These are phyloP conservation scores for Eimeria tenella DNA, from an alignment of 169 alveolate species.

Conservation along the genomic window DNA sequence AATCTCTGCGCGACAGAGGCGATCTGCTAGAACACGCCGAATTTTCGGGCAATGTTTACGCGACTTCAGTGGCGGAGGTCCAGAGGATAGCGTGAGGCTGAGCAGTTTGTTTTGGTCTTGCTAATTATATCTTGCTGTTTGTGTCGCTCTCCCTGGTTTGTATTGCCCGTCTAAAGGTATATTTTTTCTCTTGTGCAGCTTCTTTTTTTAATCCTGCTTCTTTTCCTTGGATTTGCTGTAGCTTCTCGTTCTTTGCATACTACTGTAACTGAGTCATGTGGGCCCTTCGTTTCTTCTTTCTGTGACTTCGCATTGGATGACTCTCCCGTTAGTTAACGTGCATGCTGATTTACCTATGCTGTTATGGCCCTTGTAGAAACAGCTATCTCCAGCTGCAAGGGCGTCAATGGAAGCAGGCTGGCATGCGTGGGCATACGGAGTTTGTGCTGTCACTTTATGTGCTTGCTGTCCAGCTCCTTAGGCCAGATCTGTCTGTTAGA, in stretches of 20 bases:
- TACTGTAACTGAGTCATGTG: too few species aligned
- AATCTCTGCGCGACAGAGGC: slow-evolving; percentile 70
- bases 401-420: background rate
- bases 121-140: background rate
- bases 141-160: background rate
- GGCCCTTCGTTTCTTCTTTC: too few species aligned
- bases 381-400: background rate
- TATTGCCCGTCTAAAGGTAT: too few species aligned
- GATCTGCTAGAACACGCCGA: slow-evolving; percentile 84
- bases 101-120: too few species aligned
- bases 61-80: slow-evolving; percentile 84
- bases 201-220: too few species aligned
- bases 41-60: slow-evolving; percentile 84
- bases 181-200: too few species aligned
- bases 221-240: too few species aligned
- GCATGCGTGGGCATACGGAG: background rate
- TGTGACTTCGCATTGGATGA: too few species aligned
- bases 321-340: background rate
- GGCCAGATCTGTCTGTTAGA: slow-evolving; percentile 85
- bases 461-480: background rate
- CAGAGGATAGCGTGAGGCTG: slow-evolving; percentile 63
- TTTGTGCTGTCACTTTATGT: background rate
- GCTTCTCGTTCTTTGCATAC: too few species aligned
- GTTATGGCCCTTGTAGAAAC: background rate
- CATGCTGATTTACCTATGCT: background rate